phyloP scores from a whole-genome alignment of 192 early-diverging fungal genomes.

The Obelidium mucronatum region DNA sequence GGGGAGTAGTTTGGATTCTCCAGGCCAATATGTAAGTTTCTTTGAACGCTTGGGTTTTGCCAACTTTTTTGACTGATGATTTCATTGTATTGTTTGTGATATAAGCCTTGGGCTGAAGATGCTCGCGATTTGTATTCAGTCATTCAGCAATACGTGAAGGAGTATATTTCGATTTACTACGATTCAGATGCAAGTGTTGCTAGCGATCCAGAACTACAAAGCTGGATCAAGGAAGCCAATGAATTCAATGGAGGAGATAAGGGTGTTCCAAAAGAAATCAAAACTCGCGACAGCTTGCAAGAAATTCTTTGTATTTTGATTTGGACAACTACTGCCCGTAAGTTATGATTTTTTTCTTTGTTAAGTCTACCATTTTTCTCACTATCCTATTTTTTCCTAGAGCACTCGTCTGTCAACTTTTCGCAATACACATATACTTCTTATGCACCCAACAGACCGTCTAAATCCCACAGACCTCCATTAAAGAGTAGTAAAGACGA shows the following conservation, averaged over 20 bases:
- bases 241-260: background rate
- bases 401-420: constrained; percentile 19
- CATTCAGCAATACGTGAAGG: background rate
- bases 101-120: constrained; percentile 29
- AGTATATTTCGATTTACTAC: constrained; percentile 17
- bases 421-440: constrained; percentile 9
- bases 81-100: no score
- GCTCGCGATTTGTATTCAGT: constrained; percentile 10
- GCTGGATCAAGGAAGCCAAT: constrained; percentile 11
- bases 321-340: constrained; percentile 29
- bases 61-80: background rate
- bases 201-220: constrained; percentile 14
- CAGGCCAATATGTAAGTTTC: constrained; percentile 21
- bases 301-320: constrained; percentile 15
- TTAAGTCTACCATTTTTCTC: background rate
- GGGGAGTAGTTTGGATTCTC: background rate
- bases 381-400: background rate
- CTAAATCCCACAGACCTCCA: background rate
- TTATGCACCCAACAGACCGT: constrained; percentile 6
- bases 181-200: constrained; percentile 11
- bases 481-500: background rate
- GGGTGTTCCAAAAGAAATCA: background rate
- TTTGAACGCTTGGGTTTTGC: background rate
- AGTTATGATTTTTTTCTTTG: background rate
- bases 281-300: background rate